Evolutionary conservation across 2,329 filamentous ascomycete species (phyloP), one percentile per base, ranked within the genome.

Genomic region (Aspergillus pseudoviridinutans): DNA sequence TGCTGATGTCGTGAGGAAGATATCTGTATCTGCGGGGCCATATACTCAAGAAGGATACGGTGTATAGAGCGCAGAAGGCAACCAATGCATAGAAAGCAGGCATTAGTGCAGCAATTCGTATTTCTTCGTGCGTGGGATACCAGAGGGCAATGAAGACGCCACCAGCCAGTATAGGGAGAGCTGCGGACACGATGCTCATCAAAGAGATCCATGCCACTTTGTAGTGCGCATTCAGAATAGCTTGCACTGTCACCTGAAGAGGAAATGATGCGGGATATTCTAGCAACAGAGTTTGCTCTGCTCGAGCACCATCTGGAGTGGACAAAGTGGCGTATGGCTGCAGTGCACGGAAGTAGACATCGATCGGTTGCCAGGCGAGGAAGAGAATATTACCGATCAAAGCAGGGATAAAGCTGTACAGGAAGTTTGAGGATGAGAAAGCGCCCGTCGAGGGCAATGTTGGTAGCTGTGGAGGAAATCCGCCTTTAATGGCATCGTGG

Each of bases 351-450:
- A 85, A 79, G 56, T 84, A 82, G 61, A 83, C 78, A 67, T 87
- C 85, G 61, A 87, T 78, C 7, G 83, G 80, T 52, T 86, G 78
- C 76, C 84, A 82, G 53, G 78, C 73, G 24, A 87, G 81, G 67
- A 86, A 84, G 47, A 86, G 76, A 32, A 86, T 66, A 54, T 80
- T 83, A 1, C 81, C 85, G 44, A 87, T 80, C 3, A 86, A 57
- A 0, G 80, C 76, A 0, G 85, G 85, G 22, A 88, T 69, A 62
- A 88, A 87, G 62, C 82, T 85, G 77, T 92, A 97, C 52, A 96
- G 77, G 75, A 97, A 97, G 74, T 96, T 91, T 51, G 91, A 90
- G 0, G 90, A 80, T 1, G 91, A 95, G 74, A 95, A 97, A 20
- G 88, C 90, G 27, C 78, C 79, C 0, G 75, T 67, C 3, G 82